Conservation (phyloP, 305 asterid genomes). For the Fraxinus velutina region DNA sequence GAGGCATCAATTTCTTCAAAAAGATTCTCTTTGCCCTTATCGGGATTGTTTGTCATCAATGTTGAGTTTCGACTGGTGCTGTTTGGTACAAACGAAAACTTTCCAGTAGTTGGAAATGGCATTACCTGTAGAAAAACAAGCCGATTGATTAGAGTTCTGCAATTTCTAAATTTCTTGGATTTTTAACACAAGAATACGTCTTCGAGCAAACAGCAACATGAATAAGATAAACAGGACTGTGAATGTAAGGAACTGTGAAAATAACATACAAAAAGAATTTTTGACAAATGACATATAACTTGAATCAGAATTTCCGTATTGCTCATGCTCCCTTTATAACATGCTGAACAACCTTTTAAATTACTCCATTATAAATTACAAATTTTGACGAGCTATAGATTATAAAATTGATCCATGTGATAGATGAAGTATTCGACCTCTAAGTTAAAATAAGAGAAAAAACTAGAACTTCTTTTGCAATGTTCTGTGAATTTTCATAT, state of each 20-base stretch:
- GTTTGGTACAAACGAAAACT: slow-evolving; percentile 3
- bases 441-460: background rate
- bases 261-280: background rate
- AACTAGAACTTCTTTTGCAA: background rate
- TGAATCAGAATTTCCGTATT: background rate
- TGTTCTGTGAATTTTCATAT: background rate
- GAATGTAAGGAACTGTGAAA: background rate
- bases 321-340: background rate
- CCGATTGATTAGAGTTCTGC: background rate
- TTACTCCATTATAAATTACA: background rate
- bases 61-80: slow-evolving; percentile 2
- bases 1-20: background rate
- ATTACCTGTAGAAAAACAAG: background rate
- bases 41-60: background rate
- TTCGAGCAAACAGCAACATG: background rate
- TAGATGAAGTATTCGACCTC: background rate
- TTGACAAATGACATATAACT: background rate
- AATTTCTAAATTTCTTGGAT: background rate
- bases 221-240: background rate
- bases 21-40: slow-evolving; percentile 46
- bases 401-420: background rate
- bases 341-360: background rate
- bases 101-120: background rate
- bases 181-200: background rate
- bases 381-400: background rate